Evolutionary conservation across 2,329 filamentous ascomycete genomes (phyloP), one percentile per base, ranked within the genome.

Genomic region (Colletotrichum trifolii): DNA sequence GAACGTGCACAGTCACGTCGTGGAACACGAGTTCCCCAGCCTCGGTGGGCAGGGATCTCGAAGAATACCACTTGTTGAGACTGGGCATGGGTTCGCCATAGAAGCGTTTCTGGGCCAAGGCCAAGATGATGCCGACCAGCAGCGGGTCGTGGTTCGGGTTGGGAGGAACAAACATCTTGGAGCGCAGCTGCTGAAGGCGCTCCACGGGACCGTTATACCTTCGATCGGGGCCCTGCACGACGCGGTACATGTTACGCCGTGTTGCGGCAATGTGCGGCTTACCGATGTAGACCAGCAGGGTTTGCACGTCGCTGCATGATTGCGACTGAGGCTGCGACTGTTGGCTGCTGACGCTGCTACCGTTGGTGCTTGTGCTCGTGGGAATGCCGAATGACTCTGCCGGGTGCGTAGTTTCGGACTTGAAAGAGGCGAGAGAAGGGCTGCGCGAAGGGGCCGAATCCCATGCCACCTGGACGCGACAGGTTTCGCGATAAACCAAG

Each of bases 61-160:
- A 64, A 10, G 64, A 53, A 8, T 48, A 40, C 62, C 66, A 61
- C 12, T 62, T 67, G 12, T 45, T 62, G 39, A 56, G 36, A 7
- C 56, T 54, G n/a, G 62, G 56, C 56, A 40, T 48, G 12, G 65
- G 62, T 17, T 67, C 59, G 17, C 68, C 48, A 70, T 88, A 87
- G 61, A 85, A 85, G 50, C 84, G 79, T 8, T 79, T 77, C 69
- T 89, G 86, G 8, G 86, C 86, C 82, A 88, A 85, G 50, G 83
- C 82, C 11, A 89, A 69, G 61, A 88, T 82, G 47, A 82, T 78
- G 17, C 80, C 84, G 6, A 85, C 76, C 40, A 87, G 77, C 61
- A 85, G 82, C 0, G 82, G 76, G 69, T 89, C 86, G 52, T 85
- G 81, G 53, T 87, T 80, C 2, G 73, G 66, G 53, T 87, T 79